Base-by-base conservation (phyloP, 106 monocot species). In the Dendrobium nobile region DNA sequence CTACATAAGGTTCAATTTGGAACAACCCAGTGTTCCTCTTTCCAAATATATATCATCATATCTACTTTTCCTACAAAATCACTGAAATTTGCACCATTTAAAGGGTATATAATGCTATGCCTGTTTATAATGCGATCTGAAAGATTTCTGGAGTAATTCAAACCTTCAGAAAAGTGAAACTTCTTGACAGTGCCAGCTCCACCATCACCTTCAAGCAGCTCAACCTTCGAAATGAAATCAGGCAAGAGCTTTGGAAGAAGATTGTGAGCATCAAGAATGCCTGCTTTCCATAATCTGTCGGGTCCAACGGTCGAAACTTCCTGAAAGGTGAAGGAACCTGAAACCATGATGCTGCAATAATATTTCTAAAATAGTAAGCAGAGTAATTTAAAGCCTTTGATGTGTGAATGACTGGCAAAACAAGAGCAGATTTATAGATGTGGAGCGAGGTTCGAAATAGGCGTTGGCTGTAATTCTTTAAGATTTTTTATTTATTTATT, bases 201-300 rank as follows among this genome's bases (percentile, higher is more conserved):
- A 17, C 90, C 88, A 8, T 80, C 78, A 0, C 83, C 88, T 42
- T 84, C 75, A 48, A 88, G 9, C 18, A 41, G 7, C 31, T 58
- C 59, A 67, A 61, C 84, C 7, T 84, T 82, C 9, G 76, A 58
- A 17, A 90, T 40, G 47, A 73, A 79, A 0, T 90, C 86, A 0
- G 90, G 87, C 16, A 82, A 4, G 16, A 88, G 20, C 84, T 90
- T 90, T 8, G 88, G 90, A 56, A 68, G 82, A 13, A 90, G 56
- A 67, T 84, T 84, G 65, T 87, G 90, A 84, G 84, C 85, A n/a
- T 90, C 84, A 10, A 84, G 42, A 75, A 81, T 51, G 9, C 41
- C 70, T 37, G 83, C 83, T 17, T 58, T 78, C 83, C 83, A 83
- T 72, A 83, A 28, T 72, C 83, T 83, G 2, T 72, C 41, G 6